Base-by-base conservation (phyloP, 1,139 yeast genomes). In the Saccharomyces pastorianus region DNA sequence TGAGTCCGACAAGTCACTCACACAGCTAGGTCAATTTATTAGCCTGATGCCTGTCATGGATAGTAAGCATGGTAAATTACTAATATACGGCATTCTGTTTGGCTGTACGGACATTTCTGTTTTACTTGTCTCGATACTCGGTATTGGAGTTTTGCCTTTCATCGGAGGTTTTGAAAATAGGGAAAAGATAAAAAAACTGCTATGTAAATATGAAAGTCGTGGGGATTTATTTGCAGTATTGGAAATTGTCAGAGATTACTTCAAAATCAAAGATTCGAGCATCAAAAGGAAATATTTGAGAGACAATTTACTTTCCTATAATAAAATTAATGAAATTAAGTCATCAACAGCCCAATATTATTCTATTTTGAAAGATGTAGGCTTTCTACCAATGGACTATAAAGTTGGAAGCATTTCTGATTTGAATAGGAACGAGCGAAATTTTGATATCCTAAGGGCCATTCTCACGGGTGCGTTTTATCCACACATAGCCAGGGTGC, bases 41-140 rank as follows among this genome's bases (percentile, higher is more conserved):
- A 85, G 96, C 0, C 74, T 83, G 63, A 74, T 93, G 56, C 98
- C 98, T 0, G 77, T 71, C 6, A 81, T 96, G 8, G 98, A 93
- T 69, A 79, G 93, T 50, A 83, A 81, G 56, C 85, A 90, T 55
- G 97, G 96, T 6, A 93, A 93, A 64, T 70, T 91, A 51, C 73
- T 93, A 50, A 82, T 91, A 29, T 79, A 83, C 56, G 89, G 96
- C 1, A 82, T 95, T 49, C 78, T 90, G 11, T 88, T 91, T 68
- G 95, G 95, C 0, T 86, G 95, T 63, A 71, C 89, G n/a, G 91
- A 87, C 48, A 72, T 79, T 34, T 85, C 93, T 55, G 74, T 88
- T 25, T 80, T 91, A 0, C 72, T 89, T 26, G 93, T 96, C 0
- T 82, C 96, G 0, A 76, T 88, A 8, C 72, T 86, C 47, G 82